phyloP scores from a whole-genome alignment of 768 basidiomycete genomes.

The Russula sp. region DNA sequence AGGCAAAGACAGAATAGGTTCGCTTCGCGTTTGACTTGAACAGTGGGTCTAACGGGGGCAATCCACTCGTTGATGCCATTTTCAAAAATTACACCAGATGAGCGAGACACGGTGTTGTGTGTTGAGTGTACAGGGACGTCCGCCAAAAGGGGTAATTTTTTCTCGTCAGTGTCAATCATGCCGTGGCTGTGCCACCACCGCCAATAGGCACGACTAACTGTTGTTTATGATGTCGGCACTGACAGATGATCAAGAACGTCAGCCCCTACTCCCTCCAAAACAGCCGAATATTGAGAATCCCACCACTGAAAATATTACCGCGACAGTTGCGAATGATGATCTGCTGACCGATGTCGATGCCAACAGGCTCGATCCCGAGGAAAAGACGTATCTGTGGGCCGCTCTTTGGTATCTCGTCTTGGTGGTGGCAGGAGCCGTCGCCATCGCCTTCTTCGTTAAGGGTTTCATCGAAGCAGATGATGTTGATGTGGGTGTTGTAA shows the following conservation, averaged over 20 bases:
- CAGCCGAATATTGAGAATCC: background rate
- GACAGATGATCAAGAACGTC: conserved; percentile 4
- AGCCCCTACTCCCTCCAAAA: conserved; percentile 1
- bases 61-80: conserved; percentile 34
- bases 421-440: conserved; percentile 31
- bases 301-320: background rate
- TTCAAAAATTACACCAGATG: background rate
- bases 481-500: conserved; percentile 44
- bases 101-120: too few species aligned
- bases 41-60: conserved; percentile 62
- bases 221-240: conserved; percentile 8
- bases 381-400: conserved; percentile 27
- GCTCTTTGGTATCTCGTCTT: conserved; percentile 31
- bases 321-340: background rate
- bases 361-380: background rate
- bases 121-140: background rate
- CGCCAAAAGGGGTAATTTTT: background rate
- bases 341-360: background rate
- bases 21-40: conserved; percentile 60
- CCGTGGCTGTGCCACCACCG: background rate
- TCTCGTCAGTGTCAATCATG: background rate
- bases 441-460: conserved; percentile 52
- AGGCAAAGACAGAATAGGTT: conserved; percentile 62
- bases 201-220: too few species aligned
- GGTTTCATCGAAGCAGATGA: conserved; percentile 64